Evolutionary conservation across 73 alveolate genomes (phyloP), one percentile per base, ranked within the genome.

Genomic region (Tetrahymena borealis): DNA sequence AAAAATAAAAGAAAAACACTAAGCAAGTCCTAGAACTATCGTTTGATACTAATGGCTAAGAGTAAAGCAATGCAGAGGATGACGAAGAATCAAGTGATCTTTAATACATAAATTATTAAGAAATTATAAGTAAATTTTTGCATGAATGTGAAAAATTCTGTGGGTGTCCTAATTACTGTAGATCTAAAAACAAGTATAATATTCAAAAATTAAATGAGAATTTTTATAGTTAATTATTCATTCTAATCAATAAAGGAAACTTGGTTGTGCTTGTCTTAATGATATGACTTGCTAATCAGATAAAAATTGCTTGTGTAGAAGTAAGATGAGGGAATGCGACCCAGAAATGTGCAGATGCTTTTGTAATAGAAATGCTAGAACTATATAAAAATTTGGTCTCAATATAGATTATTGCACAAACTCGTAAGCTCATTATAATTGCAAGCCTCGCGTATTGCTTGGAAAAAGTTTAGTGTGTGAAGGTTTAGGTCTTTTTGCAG

Each of bases 401-500:
- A 60, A 60, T n/a, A 60, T 60, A 24, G 85, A 60, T 60, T 60
- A 60, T n/a, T 91, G 94, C 40, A 60, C 92, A 41, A 95, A 95
- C 93, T 94, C 95, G 10, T 94, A 95, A 40, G 95, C 95, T 11
- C 94, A 90, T 95, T 95, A 95, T 95, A 91, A 93, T 79, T 91
- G 93, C 8, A 94, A 91, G 91, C 92, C 92, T 39, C 90, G 94
- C 91, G 94, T 96, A 6, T 91, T 93, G 78, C 77, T 95, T 39
- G 94, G 96, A 37, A 93, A 95, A 85, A 95, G 97, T 90, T 77
- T 93, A 4, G 91, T 95, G 28, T 91, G 93, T 15, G 94, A 78
- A 90, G 96, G 96, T 10, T 95, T 96, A 6, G 97, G 97, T 18
- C 90, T 95, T 33, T 95, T 93, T 85, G 97, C 97, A 41, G 97